Base-by-base conservation (phyloP, 1,284 basidiomycete genomes). In the Leccinum pallidistipes region DNA sequence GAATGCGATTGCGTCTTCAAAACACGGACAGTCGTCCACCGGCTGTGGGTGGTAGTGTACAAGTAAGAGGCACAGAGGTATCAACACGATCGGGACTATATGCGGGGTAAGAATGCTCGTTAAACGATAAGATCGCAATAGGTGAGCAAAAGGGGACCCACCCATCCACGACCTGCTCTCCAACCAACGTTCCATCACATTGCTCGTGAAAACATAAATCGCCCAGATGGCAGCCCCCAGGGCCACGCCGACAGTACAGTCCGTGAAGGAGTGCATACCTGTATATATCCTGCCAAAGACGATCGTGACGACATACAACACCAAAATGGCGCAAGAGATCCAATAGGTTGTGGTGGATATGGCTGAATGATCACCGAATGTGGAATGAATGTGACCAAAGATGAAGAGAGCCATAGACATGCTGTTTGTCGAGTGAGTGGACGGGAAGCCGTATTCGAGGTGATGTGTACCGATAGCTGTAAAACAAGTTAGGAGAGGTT, bases 1-100 rank as follows among this genome's bases (percentile, higher is more conserved):
- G 68, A 97, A 92, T 0, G 97, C 95, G 59, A 98, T 97, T 5
- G 95, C 94, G 70, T 99, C 97, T 75, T 98, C 97, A 75, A 98
- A 99, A 77, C 97, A 98, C 1, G 97, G 97, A 70, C 97, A 98
- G 71, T 97, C 94, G 63, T 98, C 95, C 1, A 97, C 88, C 0
- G 94, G 93, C 70, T 95, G 91, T 0, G 96, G 95, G 73, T 98
- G 96, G 65, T 90, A 83, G 71, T 95, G 90, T 5, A 97, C 90
- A 50, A 93, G 77, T 2, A 93, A 78, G 9, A 96, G 79, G 57
- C 86, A 83, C 31, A 90, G 68, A 0, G 89, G 84, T 12, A 94
- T 79, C 32, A 89, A 76, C 21, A 87, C 80, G 6, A 86, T 66
- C 1, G 95, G 94, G 5, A 94, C 92, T 83, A 68, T 6, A 57